Percentiles rank a stretch among this genome's conserved stretches.
Evolutionary conservation across 2,329 filamentous ascomycete species (phyloP).

Genomic region (Calonectria ilicicola): DNA sequence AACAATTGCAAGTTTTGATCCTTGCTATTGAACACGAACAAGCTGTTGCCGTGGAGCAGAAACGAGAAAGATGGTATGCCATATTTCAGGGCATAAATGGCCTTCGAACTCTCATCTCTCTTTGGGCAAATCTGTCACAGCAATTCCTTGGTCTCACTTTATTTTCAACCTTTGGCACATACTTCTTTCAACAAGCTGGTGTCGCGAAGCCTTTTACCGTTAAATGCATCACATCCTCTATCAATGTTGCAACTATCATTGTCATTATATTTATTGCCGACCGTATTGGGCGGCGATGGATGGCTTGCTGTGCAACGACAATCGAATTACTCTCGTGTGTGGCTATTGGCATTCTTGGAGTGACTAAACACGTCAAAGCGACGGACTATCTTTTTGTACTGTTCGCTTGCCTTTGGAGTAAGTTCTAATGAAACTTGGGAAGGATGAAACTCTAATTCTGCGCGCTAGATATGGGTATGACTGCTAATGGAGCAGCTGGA

Average conservation of each 20-base stretch:
- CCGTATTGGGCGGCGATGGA: conserved; percentile 21
- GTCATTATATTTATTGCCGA: conserved; percentile 25
- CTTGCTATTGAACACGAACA: conserved; percentile 41
- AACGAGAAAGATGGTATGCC: conserved; percentile 41
- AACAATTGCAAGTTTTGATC: conserved; percentile 40
- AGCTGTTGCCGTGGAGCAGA: conserved; percentile 35
- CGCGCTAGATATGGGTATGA: not conserved
- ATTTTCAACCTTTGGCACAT: conserved; percentile 63
- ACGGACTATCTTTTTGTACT: conserved; percentile 26
- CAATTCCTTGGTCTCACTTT: conserved; percentile 32
- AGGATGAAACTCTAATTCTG: not conserved
- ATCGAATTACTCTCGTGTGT: conserved; percentile 21
- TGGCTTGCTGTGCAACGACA: conserved; percentile 27
- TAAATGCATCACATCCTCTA: conserved; percentile 33
- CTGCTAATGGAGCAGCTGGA: conserved; percentile 37
- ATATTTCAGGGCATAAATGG: conserved; percentile 47
- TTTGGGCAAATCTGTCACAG: conserved; percentile 42
- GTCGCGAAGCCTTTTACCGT: conserved; percentile 36
- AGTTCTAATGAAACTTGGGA: not conserved
- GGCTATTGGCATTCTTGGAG: conserved; percentile 27
- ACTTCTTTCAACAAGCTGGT: conserved; percentile 51
- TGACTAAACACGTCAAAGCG: conserved; percentile 13
- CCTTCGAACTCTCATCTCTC: conserved; percentile 44
- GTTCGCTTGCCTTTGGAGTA: conserved; percentile 30
- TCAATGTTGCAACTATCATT: conserved; percentile 32